A percentile compares a stretch with the other conserved stretches of the same genome.
phyloP scores from a whole-genome alignment of 2,329 filamentous ascomycete species.

The Pseudogymnoascus sp. region DNA sequence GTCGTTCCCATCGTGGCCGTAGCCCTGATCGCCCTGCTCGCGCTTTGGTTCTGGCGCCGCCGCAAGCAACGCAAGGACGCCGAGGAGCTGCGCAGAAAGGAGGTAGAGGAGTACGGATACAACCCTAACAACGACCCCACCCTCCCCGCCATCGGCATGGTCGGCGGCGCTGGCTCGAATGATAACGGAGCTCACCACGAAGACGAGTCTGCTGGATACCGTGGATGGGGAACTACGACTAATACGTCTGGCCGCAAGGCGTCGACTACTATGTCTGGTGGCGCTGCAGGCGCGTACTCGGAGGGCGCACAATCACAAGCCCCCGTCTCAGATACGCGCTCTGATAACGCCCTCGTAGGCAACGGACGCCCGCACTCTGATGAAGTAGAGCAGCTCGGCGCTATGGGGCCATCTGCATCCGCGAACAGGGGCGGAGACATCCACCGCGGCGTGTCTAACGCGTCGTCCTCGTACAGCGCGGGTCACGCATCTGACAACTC shows the following conservation, averaged over 20 bases:
- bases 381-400: conserved; percentile 77
- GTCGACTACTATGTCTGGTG: conserved; percentile 81
- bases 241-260: conserved; percentile 66
- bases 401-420: conserved; percentile 64
- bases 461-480: conserved; percentile 89
- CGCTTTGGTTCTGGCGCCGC: conserved; percentile 79
- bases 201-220: conserved; percentile 73
- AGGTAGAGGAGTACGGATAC: conserved; percentile 94
- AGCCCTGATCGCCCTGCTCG: conserved; percentile 66
- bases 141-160: conserved; percentile 46
- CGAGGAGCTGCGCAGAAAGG: conserved; percentile 83
- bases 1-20: conserved; percentile 88
- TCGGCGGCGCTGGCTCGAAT: conserved; percentile 34
- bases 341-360: conserved; percentile 55
- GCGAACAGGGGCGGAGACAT: conserved; percentile 61
- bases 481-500: conserved; percentile 65
- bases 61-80: conserved; percentile 77
- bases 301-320: conserved; percentile 60
- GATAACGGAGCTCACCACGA: conserved; percentile 47
- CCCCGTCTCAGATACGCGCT: conserved; percentile 58
- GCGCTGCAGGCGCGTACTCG: conserved; percentile 59
- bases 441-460: conserved; percentile 84
- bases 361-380: conserved; percentile 40
- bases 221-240: conserved; percentile 86
- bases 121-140: conserved; percentile 96